These are phyloP conservation scores for Blastobotrys terrestris DNA, from an alignment of 805 yeast genomes.

Conservation along the genomic window DNA sequence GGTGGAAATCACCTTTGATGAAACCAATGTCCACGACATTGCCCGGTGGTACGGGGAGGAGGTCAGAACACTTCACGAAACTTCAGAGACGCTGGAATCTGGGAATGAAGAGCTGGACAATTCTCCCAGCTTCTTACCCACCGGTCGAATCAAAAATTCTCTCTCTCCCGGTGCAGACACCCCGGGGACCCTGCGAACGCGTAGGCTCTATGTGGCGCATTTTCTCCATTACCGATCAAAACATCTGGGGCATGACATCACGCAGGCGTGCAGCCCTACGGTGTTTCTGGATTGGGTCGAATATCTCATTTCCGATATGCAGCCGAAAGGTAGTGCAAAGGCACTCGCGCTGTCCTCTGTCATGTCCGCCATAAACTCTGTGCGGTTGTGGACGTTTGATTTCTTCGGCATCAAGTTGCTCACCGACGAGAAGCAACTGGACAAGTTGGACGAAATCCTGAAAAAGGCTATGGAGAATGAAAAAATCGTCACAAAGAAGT, in stretches of 20 bases:
- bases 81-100: background rate
- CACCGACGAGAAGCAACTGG: background rate
- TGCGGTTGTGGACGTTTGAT: background rate
- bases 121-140: background rate
- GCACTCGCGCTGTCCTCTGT: background rate
- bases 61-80: background rate
- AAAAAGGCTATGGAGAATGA: background rate
- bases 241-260: background rate
- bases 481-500: background rate
- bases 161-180: background rate
- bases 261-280: background rate
- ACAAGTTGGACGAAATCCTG: background rate
- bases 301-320: background rate
- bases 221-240: background rate
- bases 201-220: background rate
- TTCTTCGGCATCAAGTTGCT: background rate
- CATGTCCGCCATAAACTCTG: background rate
- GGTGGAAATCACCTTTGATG: background rate
- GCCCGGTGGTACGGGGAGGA: background rate
- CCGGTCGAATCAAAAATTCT: background rate
- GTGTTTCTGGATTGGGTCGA: background rate
- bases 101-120: background rate
- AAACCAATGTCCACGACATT: background rate
- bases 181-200: background rate
- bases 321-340: background rate